Evolutionary conservation across 208 protist genomes (phyloP).

Genomic region (Acanthamoeba castellanii): DNA sequence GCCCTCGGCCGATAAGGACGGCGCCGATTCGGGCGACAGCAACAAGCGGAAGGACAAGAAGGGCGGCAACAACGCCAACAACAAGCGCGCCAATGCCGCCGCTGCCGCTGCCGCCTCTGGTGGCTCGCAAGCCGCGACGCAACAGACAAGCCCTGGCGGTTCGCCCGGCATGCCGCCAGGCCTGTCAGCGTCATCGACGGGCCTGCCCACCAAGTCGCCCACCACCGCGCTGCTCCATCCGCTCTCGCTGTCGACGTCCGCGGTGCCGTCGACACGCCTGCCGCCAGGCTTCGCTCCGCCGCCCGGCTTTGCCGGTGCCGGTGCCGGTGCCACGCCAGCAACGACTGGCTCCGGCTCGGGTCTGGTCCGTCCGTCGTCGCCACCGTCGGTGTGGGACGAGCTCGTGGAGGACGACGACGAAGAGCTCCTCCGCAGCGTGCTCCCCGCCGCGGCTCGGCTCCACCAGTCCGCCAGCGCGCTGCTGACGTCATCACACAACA

Average conservation of each 20-base stretch:
- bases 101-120: neutral
- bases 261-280: neutral
- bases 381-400: constrained; percentile 14
- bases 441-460: neutral
- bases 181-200: neutral
- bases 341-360: neutral
- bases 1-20: neutral
- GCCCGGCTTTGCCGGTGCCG: neutral
- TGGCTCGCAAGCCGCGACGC: neutral
- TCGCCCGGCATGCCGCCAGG: neutral
- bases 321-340: too few species aligned
- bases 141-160: neutral
- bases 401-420: neutral
- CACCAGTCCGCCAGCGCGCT: neutral
- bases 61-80: neutral
- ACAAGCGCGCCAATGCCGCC: neutral
- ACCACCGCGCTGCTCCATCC: neutral
- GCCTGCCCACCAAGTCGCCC: neutral
- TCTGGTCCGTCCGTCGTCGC: neutral
- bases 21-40: neutral
- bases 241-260: neutral
- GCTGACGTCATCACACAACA: too few species aligned
- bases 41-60: neutral
- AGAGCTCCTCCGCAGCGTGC: neutral
- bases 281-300: neutral